Percentiles rank a stretch among this genome's conserved stretches.
phyloP scores from a whole-genome alignment of 2,329 filamentous ascomycete species.

The Paraconiothyrium sp. region DNA sequence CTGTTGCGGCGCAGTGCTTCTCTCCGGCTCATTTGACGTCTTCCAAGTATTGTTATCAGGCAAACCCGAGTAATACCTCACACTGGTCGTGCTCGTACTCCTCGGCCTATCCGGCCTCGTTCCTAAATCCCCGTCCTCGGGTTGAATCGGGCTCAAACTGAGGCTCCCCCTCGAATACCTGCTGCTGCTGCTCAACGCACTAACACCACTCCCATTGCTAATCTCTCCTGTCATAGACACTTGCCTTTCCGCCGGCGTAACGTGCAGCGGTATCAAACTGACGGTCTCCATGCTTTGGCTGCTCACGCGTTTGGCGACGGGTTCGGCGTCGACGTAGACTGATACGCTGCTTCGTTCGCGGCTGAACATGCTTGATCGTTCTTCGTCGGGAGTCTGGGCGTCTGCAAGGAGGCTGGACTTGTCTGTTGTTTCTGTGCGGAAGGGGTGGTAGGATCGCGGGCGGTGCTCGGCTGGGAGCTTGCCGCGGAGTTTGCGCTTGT shows the following conservation, averaged over 20 bases:
- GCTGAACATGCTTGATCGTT: slow-evolving; percentile 46
- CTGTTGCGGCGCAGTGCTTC: slow-evolving; percentile 27
- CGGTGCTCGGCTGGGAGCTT: slow-evolving; percentile 33
- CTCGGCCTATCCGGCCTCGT: slow-evolving; percentile 30
- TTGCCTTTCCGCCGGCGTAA: slow-evolving; percentile 34
- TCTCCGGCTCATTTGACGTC: slow-evolving; percentile 24
- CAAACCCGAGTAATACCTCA: slow-evolving; percentile 38
- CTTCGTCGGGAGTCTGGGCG: slow-evolving; percentile 31
- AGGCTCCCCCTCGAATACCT: slow-evolving; percentile 31
- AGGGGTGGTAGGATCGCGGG: slow-evolving; percentile 28
- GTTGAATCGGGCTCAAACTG: slow-evolving; percentile 34
- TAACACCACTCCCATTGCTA: slow-evolving; percentile 36
- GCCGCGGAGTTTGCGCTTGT: slow-evolving; percentile 35
- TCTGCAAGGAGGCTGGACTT: slow-evolving; percentile 38
- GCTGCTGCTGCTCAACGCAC: slow-evolving; percentile 21
- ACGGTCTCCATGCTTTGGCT: slow-evolving; percentile 33
- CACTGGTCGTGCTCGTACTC: slow-evolving; percentile 41
- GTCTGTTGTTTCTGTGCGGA: slow-evolving; percentile 28
- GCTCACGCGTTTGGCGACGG: slow-evolving; percentile 28
- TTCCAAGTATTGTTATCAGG: slow-evolving; percentile 18
- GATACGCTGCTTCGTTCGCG: slow-evolving; percentile 38
- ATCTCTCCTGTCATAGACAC: slow-evolving; percentile 19
- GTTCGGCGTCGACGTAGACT: slow-evolving; percentile 39
- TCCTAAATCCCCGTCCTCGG: slow-evolving; percentile 29
- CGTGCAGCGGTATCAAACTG: slow-evolving; percentile 38